Evolutionary conservation across 2,329 filamentous ascomycete species (phyloP), one percentile per base, ranked within the genome.

Genomic region (Aureobasidium uvarum): DNA sequence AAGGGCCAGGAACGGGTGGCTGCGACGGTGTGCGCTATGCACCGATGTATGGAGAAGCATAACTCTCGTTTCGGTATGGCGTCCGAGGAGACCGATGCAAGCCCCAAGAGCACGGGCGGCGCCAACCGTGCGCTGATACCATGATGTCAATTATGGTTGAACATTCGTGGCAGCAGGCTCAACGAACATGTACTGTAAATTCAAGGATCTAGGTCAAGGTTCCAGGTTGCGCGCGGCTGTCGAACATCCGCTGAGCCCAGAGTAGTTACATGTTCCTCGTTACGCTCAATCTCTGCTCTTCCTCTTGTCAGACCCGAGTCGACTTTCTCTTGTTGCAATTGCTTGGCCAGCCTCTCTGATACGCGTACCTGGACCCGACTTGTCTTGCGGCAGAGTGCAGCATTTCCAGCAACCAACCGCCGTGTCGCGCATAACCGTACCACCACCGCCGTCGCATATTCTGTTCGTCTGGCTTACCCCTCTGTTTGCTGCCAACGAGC

Each of bases 391-490:
- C 43, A 60, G 56, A 48, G 28, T 60, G 43, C 56, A 59, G 55
- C 55, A 48, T 23, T 10, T 25, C n/a, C 41, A 60, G 41, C 56
- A 60, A 41, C 41, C 56, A 48, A 8, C 56, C 43, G 56, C 56
- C 13, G 56, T 60, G 56, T 60, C 43, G 56, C 41, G 41, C 56
- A 60, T 60, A 46, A 38, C 31, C 23, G 56, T 48, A 60, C 31
- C 56, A 60, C 31, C 56, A 60, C 55, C 10, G 5, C 39, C 20
- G 38, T n/a, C 39, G 39, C 55, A 58, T 18, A 4, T 31, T 36
- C 55, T 14, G 10, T 54, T 23, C 6, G 18, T 36, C 33, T 28
- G 13, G 14, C 20, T 11, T 14, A 28, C 28, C 33, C 33, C 33
- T 50, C 43, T 38, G 58, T 51, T 51, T 62, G 58, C 58, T 62